A percentile compares a stretch with the other conserved stretches of the same genome.
Conservation (phyloP, 345 rosid species). For the Syzygium grande region DNA sequence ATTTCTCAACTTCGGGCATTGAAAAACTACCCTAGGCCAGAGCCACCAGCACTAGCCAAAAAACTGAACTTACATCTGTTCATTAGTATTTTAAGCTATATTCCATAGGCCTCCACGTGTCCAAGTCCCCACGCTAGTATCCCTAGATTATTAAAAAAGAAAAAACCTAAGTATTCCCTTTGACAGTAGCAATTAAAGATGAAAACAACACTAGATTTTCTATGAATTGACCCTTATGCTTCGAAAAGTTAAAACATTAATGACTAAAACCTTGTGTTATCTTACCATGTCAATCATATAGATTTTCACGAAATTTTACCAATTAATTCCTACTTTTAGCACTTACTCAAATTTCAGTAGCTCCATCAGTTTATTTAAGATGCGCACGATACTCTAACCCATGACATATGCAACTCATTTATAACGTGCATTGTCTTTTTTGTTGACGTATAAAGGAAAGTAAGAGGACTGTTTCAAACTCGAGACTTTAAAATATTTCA, state of each 20-base stretch:
- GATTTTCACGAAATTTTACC: not conserved
- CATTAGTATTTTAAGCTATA: not conserved
- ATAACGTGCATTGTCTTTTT: not conserved
- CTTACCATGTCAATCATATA: not conserved
- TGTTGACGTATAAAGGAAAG: not conserved
- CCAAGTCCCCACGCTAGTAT: not conserved
- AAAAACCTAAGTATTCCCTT: not conserved
- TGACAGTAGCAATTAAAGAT: not conserved
- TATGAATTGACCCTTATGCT: not conserved
- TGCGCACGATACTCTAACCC: not conserved
- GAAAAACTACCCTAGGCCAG: rapidly evolving
- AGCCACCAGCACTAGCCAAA: not conserved
- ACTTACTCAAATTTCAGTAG: not conserved
- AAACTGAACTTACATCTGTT: not conserved
- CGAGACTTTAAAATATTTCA: not conserved
- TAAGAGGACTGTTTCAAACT: not conserved
- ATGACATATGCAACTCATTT: not conserved
- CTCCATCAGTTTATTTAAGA: not conserved
- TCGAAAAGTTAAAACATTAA: not conserved
- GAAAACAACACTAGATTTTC: not conserved
- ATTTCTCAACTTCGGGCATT: not conserved
- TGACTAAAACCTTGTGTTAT: not conserved
- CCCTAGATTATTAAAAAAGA: not conserved
- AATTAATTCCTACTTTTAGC: not conserved
- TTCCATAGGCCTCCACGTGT: not conserved